phyloP scores from a whole-genome alignment of 2,329 filamentous ascomycete species.

The Pseudogymnoascus sp. region DNA sequence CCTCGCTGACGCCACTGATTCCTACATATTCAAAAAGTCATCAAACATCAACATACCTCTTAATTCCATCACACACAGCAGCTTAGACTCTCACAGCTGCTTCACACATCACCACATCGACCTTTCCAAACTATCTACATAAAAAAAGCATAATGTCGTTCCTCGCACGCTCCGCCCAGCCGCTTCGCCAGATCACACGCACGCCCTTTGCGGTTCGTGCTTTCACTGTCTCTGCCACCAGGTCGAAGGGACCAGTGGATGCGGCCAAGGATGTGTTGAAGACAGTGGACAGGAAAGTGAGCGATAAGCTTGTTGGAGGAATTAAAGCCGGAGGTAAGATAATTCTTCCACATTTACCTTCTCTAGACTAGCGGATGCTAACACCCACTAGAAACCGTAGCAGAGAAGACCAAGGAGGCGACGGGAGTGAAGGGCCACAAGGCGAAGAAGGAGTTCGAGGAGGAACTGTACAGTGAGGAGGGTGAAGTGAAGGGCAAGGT shows the following conservation, averaged over 20 bases:
- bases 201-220: neutral
- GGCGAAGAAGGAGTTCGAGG: constrained; percentile 18
- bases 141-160: neutral
- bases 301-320: constrained; percentile 53
- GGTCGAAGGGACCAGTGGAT: constrained; percentile 28
- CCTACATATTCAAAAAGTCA: neutral
- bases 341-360: neutral
- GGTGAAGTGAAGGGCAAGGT: constrained; percentile 37
- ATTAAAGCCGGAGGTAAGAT: constrained; percentile 50
- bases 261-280: constrained; percentile 53
- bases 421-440: constrained; percentile 25
- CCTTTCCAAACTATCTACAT: neutral
- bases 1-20: neutral
- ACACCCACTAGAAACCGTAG: constrained; percentile 28
- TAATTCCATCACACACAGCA: neutral
- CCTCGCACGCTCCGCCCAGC: neutral
- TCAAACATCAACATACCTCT: neutral
- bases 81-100: neutral
- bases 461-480: constrained; percentile 27
- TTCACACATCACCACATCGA: neutral
- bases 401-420: constrained; percentile 43
- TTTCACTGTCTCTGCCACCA: neutral
- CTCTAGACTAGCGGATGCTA: neutral
- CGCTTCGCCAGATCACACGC: neutral
- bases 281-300: constrained; percentile 50